Base-by-base conservation (phyloP, 768 basidiomycete genomes). In the Boletus insuetus region DNA sequence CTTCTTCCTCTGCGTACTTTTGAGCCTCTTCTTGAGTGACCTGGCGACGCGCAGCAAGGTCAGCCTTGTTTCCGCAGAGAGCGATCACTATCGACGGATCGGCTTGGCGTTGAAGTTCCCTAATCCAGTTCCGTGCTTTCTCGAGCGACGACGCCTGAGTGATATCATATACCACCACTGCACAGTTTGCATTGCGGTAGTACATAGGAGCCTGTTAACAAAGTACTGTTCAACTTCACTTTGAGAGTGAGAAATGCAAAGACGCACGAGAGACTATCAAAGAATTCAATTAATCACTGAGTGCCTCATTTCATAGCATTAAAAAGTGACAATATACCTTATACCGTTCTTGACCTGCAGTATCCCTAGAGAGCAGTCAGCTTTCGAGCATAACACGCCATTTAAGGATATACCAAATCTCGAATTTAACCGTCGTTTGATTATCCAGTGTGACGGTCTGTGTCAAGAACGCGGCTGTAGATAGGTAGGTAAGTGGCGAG, bases 21-120 rank as follows among this genome's bases (percentile, higher is more conserved):
- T 91, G 84, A 6, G 93, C 93, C 67, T 94, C 93, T 62, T 93
- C 93, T 62, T 89, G 80, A 19, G 89, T 77, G 4, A 93, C 90
- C 70, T 94, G 91, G 63, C 92, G 84, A 58, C 90, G 86, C 10
- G 87, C 88, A 39, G 84, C 79, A 24, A 98, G 77, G 74, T 98
- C 96, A 29, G 85, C 74, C 75, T 98, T 98, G 81, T 98, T 98
- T 46, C 96, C 96, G 55, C 94, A 96, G 35, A 98, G 85, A 39
- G 93, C 90, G 70, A 98, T 96, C 64, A 96, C 84, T 78, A 97
- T 98, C 42, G 88, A 91, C 8, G 96, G 95, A 70, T 98, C 96
- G 53, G 95, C 96, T 75, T 98, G 95, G 51, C 95, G 92, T 68
- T 97, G 94, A 3, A 98, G 84, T 72, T 98, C 95, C 49, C 90